Percentiles rank a stretch among this genome's conserved stretches.
Conservation (phyloP, 2,329 filamentous ascomycete genomes). For the Colletotrichum spaethianum region DNA sequence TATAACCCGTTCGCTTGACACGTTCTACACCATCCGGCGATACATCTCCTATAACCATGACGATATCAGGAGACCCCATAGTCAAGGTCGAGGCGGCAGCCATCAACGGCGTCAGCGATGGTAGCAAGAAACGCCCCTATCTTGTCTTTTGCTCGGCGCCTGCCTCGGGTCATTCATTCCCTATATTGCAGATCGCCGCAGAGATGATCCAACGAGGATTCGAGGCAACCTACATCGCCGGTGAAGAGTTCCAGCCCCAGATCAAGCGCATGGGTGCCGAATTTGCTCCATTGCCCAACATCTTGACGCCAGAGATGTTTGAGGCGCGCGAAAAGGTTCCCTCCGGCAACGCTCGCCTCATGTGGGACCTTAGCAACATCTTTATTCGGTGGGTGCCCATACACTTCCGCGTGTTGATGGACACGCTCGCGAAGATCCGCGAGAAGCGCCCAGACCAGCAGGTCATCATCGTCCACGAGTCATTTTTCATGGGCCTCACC, state of each 20-base stretch:
- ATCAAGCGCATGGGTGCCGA: conserved; percentile 55
- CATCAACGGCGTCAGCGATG: conserved; percentile 20
- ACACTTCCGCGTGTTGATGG: conserved; percentile 51
- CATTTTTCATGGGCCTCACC: conserved; percentile 52
- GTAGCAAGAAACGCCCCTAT: conserved; percentile 45
- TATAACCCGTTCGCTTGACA: not conserved
- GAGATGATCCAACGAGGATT: conserved; percentile 57
- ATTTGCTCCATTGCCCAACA: conserved; percentile 46
- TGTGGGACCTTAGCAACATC: conserved; percentile 52
- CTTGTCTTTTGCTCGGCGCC: conserved; percentile 49
- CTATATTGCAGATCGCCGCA: conserved; percentile 51
- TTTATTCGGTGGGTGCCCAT: conserved; percentile 52
- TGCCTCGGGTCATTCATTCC: conserved; percentile 50
- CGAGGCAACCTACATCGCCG: conserved; percentile 58
- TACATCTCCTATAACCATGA: not conserved
- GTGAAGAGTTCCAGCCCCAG: conserved; percentile 51
- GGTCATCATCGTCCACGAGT: conserved; percentile 61
- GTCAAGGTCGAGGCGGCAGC: conserved; percentile 12
- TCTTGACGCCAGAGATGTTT: conserved; percentile 42
- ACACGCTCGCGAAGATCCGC: conserved; percentile 52
- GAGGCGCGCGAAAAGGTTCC: conserved; percentile 41
- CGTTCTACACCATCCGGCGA: too few species aligned
- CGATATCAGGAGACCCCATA: conserved; percentile 11
- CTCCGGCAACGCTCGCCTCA: conserved; percentile 46
- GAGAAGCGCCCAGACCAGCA: conserved; percentile 51